These are phyloP conservation scores for Podaxis carcinomalis DNA, from an alignment of 768 basidiomycete species.

Conservation along the genomic window DNA sequence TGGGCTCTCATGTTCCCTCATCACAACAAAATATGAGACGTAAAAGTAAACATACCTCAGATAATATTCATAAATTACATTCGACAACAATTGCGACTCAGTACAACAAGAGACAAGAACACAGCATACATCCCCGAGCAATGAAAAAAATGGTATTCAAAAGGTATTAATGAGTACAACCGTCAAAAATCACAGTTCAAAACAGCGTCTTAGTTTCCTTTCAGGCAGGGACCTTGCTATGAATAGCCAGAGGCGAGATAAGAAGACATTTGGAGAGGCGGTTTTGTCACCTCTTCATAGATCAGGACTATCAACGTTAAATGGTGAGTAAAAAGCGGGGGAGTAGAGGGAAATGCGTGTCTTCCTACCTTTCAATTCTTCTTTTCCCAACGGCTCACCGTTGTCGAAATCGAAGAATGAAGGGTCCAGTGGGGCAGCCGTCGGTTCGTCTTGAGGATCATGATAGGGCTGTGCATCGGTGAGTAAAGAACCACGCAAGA, in stretches of 20 bases:
- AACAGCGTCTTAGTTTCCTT: not conserved
- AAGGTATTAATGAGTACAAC: not conserved
- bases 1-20: too few relatives aligned
- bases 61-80: not conserved
- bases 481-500: constrained; percentile 2
- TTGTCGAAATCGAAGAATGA: constrained; percentile 84
- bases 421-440: constrained; percentile 69
- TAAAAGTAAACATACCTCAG: not conserved
- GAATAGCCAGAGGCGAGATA: constrained; percentile 8
- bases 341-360: constrained; percentile 7
- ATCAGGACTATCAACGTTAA: not conserved
- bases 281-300: constrained; percentile 7
- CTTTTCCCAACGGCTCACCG: constrained; percentile 59
- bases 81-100: not conserved
- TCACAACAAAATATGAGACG: too few relatives aligned
- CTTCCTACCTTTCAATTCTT: constrained; percentile 59
- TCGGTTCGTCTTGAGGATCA: constrained; percentile 86
- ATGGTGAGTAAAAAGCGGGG: not conserved
- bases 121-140: not conserved
- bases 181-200: not conserved
- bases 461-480: constrained; percentile 64
- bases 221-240: not conserved
- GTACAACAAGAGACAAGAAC: too few relatives aligned
- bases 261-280: not conserved
- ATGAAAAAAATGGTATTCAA: not conserved